Conservation (phyloP, 208 protist genomes). For the Leishmania gerbilli region DNA sequence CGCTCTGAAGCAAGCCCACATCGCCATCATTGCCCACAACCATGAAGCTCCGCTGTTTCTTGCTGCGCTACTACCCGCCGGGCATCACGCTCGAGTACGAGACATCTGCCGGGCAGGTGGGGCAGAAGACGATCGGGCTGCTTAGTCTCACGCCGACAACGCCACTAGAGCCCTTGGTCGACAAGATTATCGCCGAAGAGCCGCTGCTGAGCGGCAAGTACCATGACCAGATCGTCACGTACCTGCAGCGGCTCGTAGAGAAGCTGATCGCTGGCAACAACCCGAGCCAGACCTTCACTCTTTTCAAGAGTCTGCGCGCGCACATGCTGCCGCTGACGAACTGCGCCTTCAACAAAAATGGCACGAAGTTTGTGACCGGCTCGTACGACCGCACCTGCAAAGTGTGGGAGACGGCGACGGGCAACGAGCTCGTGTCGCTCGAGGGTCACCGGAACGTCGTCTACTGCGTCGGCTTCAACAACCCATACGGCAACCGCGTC, state of each 20-base stretch:
- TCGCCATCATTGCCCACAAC: neutral
- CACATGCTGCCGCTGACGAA: slow-evolving; percentile 97
- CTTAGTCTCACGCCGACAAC: slow-evolving; percentile 84
- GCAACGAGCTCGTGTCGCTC: slow-evolving; percentile 92
- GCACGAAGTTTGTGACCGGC: slow-evolving; percentile 94
- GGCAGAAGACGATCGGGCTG: slow-evolving; percentile 92
- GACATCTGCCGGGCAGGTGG: slow-evolving; percentile 73
- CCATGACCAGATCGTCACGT: slow-evolving; percentile 73
- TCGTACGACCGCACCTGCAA: slow-evolving; percentile 97
- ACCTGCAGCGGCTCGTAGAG: slow-evolving; percentile 90
- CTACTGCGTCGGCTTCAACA: slow-evolving; percentile 96
- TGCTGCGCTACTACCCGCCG: slow-evolving; percentile 96
- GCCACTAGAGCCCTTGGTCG: slow-evolving; percentile 81
- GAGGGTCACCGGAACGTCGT: slow-evolving; percentile 97
- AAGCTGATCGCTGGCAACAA: slow-evolving; percentile 79
- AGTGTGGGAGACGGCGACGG: slow-evolving; percentile 94
- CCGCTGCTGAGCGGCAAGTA: slow-evolving; percentile 86
- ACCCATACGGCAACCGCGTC: slow-evolving; percentile 94
- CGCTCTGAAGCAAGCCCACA: neutral
- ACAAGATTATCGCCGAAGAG: slow-evolving; percentile 87
- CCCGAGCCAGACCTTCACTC: slow-evolving; percentile 88
- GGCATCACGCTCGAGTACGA: slow-evolving; percentile 95
- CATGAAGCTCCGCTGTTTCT: slow-evolving; percentile 94
- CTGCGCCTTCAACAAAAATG: slow-evolving; percentile 97
- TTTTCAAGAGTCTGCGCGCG: slow-evolving; percentile 94